Base-by-base conservation (phyloP, 1,139 yeast species). In the Blastobotrys serpentis region DNA sequence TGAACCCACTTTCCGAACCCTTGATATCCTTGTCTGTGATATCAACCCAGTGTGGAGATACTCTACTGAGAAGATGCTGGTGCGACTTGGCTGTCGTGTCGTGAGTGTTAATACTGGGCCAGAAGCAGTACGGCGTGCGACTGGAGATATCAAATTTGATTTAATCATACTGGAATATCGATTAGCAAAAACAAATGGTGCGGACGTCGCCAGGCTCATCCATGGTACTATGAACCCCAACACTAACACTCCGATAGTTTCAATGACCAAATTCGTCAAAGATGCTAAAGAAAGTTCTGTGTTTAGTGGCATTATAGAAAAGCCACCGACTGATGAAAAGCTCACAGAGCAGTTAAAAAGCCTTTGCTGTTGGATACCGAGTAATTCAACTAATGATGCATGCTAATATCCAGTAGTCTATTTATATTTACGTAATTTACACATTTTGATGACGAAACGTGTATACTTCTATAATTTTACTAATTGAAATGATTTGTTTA, bases 81-180 rank as follows among this genome's bases (percentile, higher is more conserved):
- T 82, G 52, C 74, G 77, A 48, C 66, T 84, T 29, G 95, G 95
- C 0, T 88, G 96, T 67, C 79, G 84, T 11, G 96, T 88, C 6
- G 87, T 87, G 5, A 74, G 88, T 1, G 86, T 86, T 4, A 73
- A 82, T 0, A 82, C 84, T 54, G 96, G 95, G 1, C 92, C 89
- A 53, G 96, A 88, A 55, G 74, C 89, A 48, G 79, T 89, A 11
- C 76, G 95, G 52, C 70, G 94, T 49, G 89, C 92, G 4, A 85
- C 95, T 0, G 86, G 95, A 36, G 84, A 83, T 49, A 87, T 88
- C 21, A 82, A 80, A 59, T 92, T 88, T 69, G 97, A 90, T 66
- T 60, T 89, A 40, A 88, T 92, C 32, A 74, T 90, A 53, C 82
- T 95, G 0, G 92, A 92, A 1, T 73, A 85, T 52, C 79, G 79